Evolutionary conservation across 169 alveolate genomes (phyloP).

Genomic region (Plasmodium vinckei): DNA sequence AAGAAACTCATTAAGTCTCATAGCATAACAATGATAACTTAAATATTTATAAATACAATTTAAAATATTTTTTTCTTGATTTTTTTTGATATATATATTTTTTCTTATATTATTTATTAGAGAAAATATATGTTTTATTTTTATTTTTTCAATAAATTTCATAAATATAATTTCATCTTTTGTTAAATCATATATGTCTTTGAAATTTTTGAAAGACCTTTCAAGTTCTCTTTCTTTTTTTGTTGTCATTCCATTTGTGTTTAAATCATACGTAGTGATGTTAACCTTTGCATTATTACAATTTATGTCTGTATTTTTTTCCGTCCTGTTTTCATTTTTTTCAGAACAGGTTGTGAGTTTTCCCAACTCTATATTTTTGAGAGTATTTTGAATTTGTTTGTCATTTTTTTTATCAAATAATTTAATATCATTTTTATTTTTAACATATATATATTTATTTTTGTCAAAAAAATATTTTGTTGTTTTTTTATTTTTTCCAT

Average conservation of each 20-base stretch:
- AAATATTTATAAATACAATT: conserved; percentile 52
- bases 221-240: conserved; percentile 12
- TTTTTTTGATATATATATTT: conserved; percentile 24
- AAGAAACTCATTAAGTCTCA: conserved; percentile 16
- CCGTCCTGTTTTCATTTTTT: background rate
- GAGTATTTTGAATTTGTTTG: background rate
- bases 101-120: conserved; percentile 43
- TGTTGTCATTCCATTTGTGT: too few relatives aligned
- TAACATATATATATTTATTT: conserved; percentile 39
- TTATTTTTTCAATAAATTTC: conserved; percentile 47
- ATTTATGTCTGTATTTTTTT: too few relatives aligned
- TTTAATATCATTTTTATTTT: conserved; percentile 15
- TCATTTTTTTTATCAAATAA: conserved; percentile 9
- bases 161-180: conserved; percentile 46
- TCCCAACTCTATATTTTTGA: background rate
- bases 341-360: background rate
- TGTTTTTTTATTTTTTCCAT: conserved; percentile 25
- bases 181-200: conserved; percentile 29
- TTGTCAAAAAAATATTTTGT: conserved; percentile 39
- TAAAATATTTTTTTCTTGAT: conserved; percentile 11
- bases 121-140: conserved; percentile 34
- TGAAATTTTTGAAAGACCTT: background rate
- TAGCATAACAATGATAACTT: conserved; percentile 26
- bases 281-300: background rate
- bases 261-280: background rate